These are phyloP conservation scores for Adansonia digitata DNA, from an alignment of 345 rosid species.

Conservation along the genomic window DNA sequence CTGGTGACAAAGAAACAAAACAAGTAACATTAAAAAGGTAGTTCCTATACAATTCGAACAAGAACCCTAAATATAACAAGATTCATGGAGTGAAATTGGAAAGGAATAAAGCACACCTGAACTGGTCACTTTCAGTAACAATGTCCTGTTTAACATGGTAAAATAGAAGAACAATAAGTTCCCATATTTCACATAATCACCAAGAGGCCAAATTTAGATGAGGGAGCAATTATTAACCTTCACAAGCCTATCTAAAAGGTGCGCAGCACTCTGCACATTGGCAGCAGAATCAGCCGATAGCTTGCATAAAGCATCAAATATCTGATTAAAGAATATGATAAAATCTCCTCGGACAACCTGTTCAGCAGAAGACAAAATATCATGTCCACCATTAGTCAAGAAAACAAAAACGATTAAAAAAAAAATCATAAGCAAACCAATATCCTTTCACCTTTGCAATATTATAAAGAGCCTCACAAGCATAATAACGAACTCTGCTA, in stretches of 20 bases:
- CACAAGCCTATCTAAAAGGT: constrained; percentile 94
- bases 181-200: neutral
- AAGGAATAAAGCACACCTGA: constrained; percentile 57
- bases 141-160: constrained; percentile 72
- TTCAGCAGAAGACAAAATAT: constrained; percentile 17
- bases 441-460: constrained; percentile 72
- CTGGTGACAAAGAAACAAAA: constrained; percentile 37
- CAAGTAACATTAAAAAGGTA: constrained; percentile 14
- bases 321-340: constrained; percentile 87
- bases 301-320: constrained; percentile 95
- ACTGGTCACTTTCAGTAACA: constrained; percentile 99
- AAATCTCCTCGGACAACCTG: constrained; percentile 99
- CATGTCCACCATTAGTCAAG: constrained; percentile 3
- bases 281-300: constrained; percentile 96
- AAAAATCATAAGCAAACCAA: neutral
- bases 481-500: constrained; percentile 95
- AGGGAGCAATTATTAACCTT: constrained; percentile 46
- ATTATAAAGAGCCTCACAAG: constrained; percentile 98
- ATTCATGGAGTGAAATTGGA: neutral
- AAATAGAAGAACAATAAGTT: constrained; percentile 19
- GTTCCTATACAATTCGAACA: neutral
- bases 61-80: constrained; percentile 1
- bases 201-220: neutral
- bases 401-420: neutral
- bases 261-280: constrained; percentile 99